Percentiles rank a stretch among this genome's conserved stretches.
These are phyloP conservation scores for Bondarzewia mesenterica DNA, from an alignment of 1,284 basidiomycete genomes.

Conservation along the genomic window DNA sequence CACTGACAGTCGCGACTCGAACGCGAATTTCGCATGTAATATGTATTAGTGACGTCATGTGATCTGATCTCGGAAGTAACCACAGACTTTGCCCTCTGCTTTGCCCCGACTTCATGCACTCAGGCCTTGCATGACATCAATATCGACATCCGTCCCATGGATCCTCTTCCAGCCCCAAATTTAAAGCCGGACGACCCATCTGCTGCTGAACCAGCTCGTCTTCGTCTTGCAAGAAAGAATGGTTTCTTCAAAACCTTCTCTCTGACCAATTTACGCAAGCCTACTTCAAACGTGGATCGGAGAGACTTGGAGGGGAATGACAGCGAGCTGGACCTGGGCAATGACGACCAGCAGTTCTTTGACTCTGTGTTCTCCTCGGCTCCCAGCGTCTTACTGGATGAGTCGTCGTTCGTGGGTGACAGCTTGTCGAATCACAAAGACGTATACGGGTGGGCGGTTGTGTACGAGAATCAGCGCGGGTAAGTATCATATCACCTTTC, in stretches of 20 bases:
- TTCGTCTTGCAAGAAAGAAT: slow-evolving; percentile 28
- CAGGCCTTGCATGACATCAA: not conserved
- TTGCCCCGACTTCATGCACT: no score
- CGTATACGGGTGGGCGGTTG: slow-evolving; percentile 63
- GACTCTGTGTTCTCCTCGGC: not conserved
- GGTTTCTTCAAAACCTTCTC: slow-evolving; percentile 21
- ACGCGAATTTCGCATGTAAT: no score
- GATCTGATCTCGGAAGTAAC: no score
- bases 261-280: slow-evolving; percentile 4
- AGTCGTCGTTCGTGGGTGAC: slow-evolving; percentile 18
- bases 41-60: no score
- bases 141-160: not conserved
- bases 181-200: slow-evolving; percentile 29
- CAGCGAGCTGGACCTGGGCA: not conserved
- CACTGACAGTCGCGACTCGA: no score
- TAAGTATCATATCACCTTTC: slow-evolving; percentile 23
- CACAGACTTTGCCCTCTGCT: no score
- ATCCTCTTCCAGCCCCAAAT: slow-evolving; percentile 6
- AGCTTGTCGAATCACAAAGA: slow-evolving; percentile 27
- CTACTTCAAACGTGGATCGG: slow-evolving; percentile 5
- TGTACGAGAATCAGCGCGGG: slow-evolving; percentile 80
- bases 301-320: not conserved
- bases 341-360: not conserved
- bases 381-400: slow-evolving; percentile 29
- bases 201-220: slow-evolving; percentile 35